phyloP scores from a whole-genome alignment of 345 rosid species.

The Rhodomyrtus tomentosa region DNA sequence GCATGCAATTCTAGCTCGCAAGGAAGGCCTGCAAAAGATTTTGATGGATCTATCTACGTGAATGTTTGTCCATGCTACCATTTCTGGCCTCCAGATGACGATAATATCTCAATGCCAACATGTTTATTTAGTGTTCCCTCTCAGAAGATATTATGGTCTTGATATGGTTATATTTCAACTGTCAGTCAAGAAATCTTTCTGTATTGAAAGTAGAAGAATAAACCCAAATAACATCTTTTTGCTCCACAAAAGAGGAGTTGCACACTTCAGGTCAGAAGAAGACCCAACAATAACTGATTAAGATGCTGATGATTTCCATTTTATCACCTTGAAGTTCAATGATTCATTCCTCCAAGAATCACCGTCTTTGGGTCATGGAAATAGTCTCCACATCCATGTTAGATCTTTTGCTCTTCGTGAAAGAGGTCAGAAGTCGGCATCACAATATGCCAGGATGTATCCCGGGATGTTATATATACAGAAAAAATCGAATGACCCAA shows the following conservation, averaged over 20 bases:
- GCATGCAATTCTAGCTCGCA: neutral
- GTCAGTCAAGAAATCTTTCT: neutral
- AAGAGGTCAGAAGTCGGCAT: neutral
- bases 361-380: neutral
- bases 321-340: no score
- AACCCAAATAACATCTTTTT: neutral
- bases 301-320: no score
- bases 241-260: neutral
- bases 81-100: neutral
- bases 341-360: no score
- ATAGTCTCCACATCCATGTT: neutral
- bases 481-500: neutral
- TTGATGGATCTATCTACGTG: neutral
- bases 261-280: no score
- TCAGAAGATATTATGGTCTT: neutral
- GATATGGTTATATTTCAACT: neutral
- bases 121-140: neutral
- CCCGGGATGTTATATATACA: neutral
- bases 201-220: neutral
- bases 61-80: neutral
- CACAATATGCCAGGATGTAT: neutral
- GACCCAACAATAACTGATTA: no score
- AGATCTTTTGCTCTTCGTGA: neutral
- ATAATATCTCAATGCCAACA: neutral
- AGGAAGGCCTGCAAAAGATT: conserved; percentile 1